Evolutionary conservation across 345 rosid species (phyloP).

Genomic region (Salix brachista): DNA sequence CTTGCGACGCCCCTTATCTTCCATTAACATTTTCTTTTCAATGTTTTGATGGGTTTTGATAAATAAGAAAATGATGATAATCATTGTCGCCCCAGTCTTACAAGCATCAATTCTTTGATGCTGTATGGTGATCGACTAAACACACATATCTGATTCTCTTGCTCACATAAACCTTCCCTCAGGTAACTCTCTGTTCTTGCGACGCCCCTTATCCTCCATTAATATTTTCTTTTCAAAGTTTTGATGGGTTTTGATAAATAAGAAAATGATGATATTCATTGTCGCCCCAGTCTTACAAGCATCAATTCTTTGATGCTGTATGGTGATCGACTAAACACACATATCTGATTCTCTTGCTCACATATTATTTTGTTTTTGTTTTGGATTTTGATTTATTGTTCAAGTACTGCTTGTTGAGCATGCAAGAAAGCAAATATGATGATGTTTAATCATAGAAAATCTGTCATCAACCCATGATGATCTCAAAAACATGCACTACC

Average conservation of each 20-base stretch:
- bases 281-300: slow-evolving; percentile 29
- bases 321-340: slow-evolving; percentile 14
- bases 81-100: slow-evolving; percentile 25
- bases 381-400: background rate
- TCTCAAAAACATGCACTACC: slow-evolving; percentile 18
- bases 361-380: too few relatives aligned
- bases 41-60: background rate
- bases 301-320: slow-evolving; percentile 7
- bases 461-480: slow-evolving; percentile 15
- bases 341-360: slow-evolving; percentile 1
- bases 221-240: background rate
- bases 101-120: slow-evolving; percentile 9
- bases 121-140: slow-evolving; percentile 17
- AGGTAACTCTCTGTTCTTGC: background rate
- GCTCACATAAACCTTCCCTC: background rate
- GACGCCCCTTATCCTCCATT: background rate
- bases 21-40: background rate
- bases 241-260: background rate
- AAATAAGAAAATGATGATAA: slow-evolving; percentile 8
- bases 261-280: slow-evolving; percentile 13
- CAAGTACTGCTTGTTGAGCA: too few relatives aligned
- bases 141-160: slow-evolving; percentile 5
- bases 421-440: slow-evolving; percentile 12
- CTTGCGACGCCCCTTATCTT: background rate
- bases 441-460: slow-evolving; percentile 1